phyloP scores from a whole-genome alignment of 2,329 filamentous ascomycete species.

The Paradendryphiella salina region DNA sequence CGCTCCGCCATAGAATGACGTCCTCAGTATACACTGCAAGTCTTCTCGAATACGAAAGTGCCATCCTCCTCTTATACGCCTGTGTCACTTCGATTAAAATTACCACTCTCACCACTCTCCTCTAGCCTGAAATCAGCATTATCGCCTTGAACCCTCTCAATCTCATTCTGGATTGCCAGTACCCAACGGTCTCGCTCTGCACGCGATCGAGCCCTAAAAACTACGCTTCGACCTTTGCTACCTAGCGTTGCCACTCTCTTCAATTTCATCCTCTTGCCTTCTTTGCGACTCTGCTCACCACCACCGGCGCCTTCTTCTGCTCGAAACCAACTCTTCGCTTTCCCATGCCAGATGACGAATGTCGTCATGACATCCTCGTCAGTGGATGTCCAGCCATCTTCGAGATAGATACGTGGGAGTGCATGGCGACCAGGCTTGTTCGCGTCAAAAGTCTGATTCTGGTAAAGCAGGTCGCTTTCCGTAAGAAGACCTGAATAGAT shows the following conservation, averaged over 20 bases:
- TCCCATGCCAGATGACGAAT: conserved; percentile 68
- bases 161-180: conserved; percentile 66
- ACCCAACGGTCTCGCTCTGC: conserved; percentile 71
- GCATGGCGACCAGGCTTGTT: conserved; percentile 64
- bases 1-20: too few relatives aligned
- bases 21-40: neutral
- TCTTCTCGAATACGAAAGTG: neutral
- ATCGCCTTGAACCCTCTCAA: conserved; percentile 59
- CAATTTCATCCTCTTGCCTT: conserved; percentile 55
- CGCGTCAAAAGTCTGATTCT: conserved; percentile 66
- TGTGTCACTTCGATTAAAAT: neutral
- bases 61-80: neutral
- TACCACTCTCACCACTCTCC: conserved; percentile 20
- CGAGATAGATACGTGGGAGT: conserved; percentile 62
- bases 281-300: conserved; percentile 36
- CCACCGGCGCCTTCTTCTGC: conserved; percentile 40
- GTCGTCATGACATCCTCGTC: conserved; percentile 69
- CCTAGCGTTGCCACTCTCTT: conserved; percentile 65
- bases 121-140: conserved; percentile 53
- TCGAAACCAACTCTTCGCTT: conserved; percentile 60
- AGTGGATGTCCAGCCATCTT: conserved; percentile 63
- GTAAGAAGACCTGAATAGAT: conserved; percentile 67
- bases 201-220: conserved; percentile 67
- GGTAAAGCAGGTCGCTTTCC: conserved; percentile 64
- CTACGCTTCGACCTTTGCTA: conserved; percentile 63